These are phyloP conservation scores for Diaporthe vaccinii DNA, from an alignment of 2,329 filamentous ascomycete genomes.

Conservation along the genomic window DNA sequence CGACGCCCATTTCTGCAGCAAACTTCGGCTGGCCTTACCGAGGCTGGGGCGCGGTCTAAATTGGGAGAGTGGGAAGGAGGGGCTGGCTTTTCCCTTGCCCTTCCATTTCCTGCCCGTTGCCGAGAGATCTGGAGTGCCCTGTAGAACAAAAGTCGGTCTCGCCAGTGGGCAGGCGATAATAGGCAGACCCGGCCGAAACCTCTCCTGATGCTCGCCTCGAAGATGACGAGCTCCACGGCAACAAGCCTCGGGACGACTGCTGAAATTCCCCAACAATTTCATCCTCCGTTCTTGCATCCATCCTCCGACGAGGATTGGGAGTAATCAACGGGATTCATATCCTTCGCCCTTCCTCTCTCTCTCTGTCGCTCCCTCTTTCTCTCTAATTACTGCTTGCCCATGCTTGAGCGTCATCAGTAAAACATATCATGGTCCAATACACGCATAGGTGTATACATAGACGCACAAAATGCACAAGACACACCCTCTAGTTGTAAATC, in stretches of 20 bases:
- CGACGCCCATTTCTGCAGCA: neutral
- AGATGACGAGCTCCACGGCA: conserved; percentile 2
- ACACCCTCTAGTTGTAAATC: conserved; percentile 9
- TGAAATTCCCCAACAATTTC: conserved; percentile 29
- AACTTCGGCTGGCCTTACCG: conserved; percentile 22
- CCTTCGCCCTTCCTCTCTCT: neutral
- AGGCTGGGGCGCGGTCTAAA: conserved; percentile 19
- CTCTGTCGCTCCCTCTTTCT: too few species aligned
- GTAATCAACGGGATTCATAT: too few species aligned
- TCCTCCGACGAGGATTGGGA: neutral
- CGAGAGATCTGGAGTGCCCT: conserved; percentile 12
- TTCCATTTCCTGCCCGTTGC: neutral
- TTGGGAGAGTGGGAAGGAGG: neutral
- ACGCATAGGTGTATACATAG: neutral
- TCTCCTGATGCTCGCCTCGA: conserved; percentile 27
- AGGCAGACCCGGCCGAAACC: conserved; percentile 1
- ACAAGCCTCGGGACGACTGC: conserved; percentile 12
- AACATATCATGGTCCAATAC: neutral
- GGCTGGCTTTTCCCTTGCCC: neutral
- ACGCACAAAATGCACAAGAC: neutral
- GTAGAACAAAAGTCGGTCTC: neutral
- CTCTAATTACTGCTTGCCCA: neutral
- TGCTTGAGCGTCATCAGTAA: neutral
- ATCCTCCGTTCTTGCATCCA: neutral
- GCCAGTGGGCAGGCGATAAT: conserved; percentile 7